These are phyloP conservation scores for Yamadazyma kitorensis DNA, from an alignment of 805 yeast species.

Conservation along the genomic window DNA sequence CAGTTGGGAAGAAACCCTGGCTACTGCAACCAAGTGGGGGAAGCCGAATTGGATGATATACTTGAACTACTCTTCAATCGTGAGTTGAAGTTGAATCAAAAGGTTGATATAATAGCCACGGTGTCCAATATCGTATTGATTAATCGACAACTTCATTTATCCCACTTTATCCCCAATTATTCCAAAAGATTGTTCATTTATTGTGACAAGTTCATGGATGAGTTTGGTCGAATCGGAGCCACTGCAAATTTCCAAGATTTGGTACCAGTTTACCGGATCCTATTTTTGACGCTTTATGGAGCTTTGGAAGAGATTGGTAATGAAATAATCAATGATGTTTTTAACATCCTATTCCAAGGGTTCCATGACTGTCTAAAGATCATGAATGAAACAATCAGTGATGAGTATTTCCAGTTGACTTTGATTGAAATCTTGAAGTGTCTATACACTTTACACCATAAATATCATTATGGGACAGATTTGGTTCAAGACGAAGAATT, in stretches of 20 bases:
- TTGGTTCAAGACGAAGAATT: conserved; percentile 13
- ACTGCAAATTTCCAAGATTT: conserved; percentile 12
- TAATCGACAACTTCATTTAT: conserved; percentile 19
- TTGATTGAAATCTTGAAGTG: conserved; percentile 23
- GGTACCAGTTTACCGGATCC: conserved; percentile 22
- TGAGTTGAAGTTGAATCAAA: conserved; percentile 1
- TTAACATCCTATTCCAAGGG: conserved; percentile 13
- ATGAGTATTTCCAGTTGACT: conserved; percentile 10
- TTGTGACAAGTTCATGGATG: conserved; percentile 8
- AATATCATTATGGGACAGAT: conserved; percentile 12
- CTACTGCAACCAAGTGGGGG: conserved; percentile 13
- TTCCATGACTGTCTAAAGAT: conserved; percentile 13
- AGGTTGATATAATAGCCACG: conserved; percentile 17
- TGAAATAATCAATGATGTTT: conserved; percentile 10
- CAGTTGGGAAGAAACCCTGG: conserved; percentile 14
- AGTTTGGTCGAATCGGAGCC: conserved; percentile 4
- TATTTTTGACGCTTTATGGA: conserved; percentile 25
- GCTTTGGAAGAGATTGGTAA: conserved; percentile 12
- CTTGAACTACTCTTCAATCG: conserved; percentile 7
- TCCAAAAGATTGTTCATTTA: conserved; percentile 13
- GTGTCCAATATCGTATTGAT: conserved; percentile 24
- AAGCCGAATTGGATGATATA: conserved; percentile 11
- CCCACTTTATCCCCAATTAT: conserved; percentile 18
- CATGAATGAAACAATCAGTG: conserved; percentile 1
- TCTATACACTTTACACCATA: conserved; percentile 23